Evolutionary conservation across 2,329 filamentous ascomycete species (phyloP), one percentile per base, ranked within the genome.

Genomic region (Apiospora arundinis): DNA sequence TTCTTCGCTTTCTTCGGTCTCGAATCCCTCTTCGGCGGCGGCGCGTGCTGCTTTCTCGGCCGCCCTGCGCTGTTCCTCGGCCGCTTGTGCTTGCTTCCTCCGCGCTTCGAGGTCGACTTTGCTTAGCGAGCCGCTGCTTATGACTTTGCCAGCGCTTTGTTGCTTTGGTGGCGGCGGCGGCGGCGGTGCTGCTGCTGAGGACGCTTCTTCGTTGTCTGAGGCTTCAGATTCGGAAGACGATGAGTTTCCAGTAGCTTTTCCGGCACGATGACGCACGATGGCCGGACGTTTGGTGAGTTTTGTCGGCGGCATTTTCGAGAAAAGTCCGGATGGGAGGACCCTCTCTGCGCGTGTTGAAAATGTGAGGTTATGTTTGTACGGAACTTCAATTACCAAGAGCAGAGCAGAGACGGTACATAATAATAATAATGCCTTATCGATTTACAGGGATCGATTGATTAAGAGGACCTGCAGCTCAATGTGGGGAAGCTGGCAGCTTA

Each of bases 201-300:
- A 60, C 32, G 80, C 77, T 68, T 78, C 74, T 67, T 80, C 77
- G 74, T 82, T 82, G 66, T 83, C 82, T 71, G 87, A 86, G 78
- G 82, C 84, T 75, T 79, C 80, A 63, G 82, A 83, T 72, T 88
- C 86, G 49, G 88, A 89, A 56, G 77, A 78, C 25, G 86, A 87
- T 16, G 85, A 83, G 72, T 85, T 87, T 9, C 85, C 88, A 2
- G 87, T 84, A 21, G 92, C 86, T 82, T 98, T 98, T 75, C 96
- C 95, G 21, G 95, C 92, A 72, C 95, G 91, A 78, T 98, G 93
- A 71, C 96, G 93, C 75, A 60, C 40, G 25, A 72, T 56, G 11
- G 28, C 46, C 32, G 67, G 67, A 5, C 67, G 46, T 23, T 69
- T 69, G 67, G 46, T 69, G 11, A 69, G 67, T 28, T 49, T 40